Percentiles rank a stretch among this genome's conserved stretches.
Conservation (phyloP, 495 filamentous ascomycete genomes). For the Lophiotrema nucula region DNA sequence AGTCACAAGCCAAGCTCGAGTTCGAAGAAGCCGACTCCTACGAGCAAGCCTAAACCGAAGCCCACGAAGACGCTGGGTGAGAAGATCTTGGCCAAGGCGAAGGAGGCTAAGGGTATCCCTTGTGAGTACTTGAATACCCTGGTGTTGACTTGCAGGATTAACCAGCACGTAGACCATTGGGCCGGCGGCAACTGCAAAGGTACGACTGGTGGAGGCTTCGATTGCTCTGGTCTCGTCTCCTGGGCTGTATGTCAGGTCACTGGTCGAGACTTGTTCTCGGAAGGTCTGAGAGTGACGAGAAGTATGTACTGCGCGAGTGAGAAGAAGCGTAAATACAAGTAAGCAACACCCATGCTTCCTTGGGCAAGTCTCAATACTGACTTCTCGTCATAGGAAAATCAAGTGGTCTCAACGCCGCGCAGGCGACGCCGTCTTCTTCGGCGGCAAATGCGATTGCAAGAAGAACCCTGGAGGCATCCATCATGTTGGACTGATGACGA, state of each 20-base stretch:
- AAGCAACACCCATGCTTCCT: not conserved
- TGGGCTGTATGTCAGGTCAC: conserved; percentile 39
- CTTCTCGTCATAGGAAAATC: conserved; percentile 23
- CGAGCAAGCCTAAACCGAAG: conserved; percentile 7
- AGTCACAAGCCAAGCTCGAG: not conserved
- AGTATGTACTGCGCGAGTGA: conserved; percentile 37
- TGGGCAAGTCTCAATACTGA: conserved; percentile 1
- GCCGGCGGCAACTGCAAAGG: conserved; percentile 37
- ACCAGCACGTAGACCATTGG: conserved; percentile 21
- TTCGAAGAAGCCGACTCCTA: conserved; percentile 2
- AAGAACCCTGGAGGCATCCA: conserved; percentile 29
- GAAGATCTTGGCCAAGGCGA: conserved; percentile 28
- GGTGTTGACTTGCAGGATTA: not conserved
- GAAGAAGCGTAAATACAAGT: conserved; percentile 28
- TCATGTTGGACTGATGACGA: conserved; percentile 36
- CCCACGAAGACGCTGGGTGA: conserved; percentile 9
- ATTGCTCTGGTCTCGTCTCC: conserved; percentile 38
- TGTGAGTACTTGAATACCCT: conserved; percentile 5
- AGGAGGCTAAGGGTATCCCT: conserved; percentile 19
- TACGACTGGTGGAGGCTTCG: conserved; percentile 36
- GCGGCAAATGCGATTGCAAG: conserved; percentile 30
- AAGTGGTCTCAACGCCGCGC: conserved; percentile 26
- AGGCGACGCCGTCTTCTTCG: conserved; percentile 40
- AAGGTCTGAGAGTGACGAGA: conserved; percentile 29
- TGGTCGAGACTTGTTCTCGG: conserved; percentile 30